A percentile compares a stretch with the other conserved stretches of the same genome.
Conservation (phyloP, 768 basidiomycete species). For the Zangia roseola region DNA sequence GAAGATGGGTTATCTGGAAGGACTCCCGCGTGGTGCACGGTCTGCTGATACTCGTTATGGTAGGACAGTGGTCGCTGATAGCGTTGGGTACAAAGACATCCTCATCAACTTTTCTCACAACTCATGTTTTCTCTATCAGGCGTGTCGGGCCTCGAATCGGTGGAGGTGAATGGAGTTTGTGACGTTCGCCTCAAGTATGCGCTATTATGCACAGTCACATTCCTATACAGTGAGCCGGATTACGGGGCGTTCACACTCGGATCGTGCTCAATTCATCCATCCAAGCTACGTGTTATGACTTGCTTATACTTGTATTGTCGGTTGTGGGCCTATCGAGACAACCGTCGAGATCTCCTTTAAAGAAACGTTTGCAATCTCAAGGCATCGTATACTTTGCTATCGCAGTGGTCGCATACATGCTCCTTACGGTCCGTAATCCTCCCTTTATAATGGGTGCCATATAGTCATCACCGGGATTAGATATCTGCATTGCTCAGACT, state of each 20-base stretch:
- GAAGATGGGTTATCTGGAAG: slow-evolving; percentile 30
- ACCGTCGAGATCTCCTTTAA: slow-evolving; percentile 10
- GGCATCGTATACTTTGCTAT: slow-evolving; percentile 17
- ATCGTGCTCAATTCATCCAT: not conserved
- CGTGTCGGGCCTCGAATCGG: not conserved
- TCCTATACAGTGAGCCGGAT: slow-evolving; percentile 16
- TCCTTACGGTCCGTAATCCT: slow-evolving; percentile 1
- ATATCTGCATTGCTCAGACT: not conserved
- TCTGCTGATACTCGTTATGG: slow-evolving; percentile 9
- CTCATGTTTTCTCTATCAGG: slow-evolving; percentile 1
- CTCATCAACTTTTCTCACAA: not conserved
- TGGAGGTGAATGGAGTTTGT: not conserved
- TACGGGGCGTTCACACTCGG: not conserved
- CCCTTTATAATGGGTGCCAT: not conserved
- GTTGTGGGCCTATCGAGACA: slow-evolving; percentile 14
- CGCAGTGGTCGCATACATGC: slow-evolving; percentile 15
- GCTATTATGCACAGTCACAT: not conserved
- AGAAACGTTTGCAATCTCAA: slow-evolving; percentile 15
- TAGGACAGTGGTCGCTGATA: slow-evolving; percentile 23
- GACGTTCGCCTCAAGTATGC: not conserved
- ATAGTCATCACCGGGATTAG: slow-evolving; percentile 3
- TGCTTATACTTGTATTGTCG: slow-evolving; percentile 19
- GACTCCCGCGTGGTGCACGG: slow-evolving; percentile 5
- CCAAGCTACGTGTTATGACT: slow-evolving; percentile 17
- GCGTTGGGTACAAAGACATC: slow-evolving; percentile 2